Evolutionary conservation across 306 rosid genomes (phyloP).

Genomic region (Comarum palustre): DNA sequence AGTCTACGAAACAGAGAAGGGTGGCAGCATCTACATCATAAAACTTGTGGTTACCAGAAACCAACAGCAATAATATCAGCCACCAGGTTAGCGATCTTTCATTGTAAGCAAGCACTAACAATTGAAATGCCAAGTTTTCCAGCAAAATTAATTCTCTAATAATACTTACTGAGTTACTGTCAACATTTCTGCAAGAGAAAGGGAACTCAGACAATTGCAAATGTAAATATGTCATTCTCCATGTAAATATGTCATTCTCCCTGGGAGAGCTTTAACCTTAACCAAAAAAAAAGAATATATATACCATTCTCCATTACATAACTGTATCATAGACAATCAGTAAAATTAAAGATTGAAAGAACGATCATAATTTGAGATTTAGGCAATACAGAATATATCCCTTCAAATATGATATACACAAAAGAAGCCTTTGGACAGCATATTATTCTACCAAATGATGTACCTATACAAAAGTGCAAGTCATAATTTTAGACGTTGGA

Average conservation of each 20-base stretch:
- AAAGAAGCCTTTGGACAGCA: background rate
- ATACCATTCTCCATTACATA: background rate
- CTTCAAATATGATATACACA: background rate
- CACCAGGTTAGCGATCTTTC: background rate
- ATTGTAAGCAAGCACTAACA: background rate
- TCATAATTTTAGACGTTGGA: background rate
- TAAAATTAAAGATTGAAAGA: background rate
- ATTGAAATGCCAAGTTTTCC: background rate
- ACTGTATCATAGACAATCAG: background rate
- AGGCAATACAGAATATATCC: background rate
- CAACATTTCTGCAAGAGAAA: background rate
- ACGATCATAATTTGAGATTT: conserved; percentile 2
- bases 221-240: background rate
- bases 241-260: too few relatives aligned
- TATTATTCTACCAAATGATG: background rate
- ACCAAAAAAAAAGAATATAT: too few relatives aligned
- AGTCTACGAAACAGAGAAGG: background rate
- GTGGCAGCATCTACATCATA: background rate
- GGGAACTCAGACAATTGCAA: background rate
- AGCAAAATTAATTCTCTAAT: background rate
- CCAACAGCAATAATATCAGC: background rate
- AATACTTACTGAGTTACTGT: background rate
- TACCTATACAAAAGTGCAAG: conserved; percentile 3
- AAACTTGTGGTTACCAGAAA: background rate
- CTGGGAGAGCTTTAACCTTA: too few relatives aligned